These are phyloP conservation scores for Sutorius eximius DNA, from an alignment of 1,284 basidiomycete genomes.

Conservation along the genomic window DNA sequence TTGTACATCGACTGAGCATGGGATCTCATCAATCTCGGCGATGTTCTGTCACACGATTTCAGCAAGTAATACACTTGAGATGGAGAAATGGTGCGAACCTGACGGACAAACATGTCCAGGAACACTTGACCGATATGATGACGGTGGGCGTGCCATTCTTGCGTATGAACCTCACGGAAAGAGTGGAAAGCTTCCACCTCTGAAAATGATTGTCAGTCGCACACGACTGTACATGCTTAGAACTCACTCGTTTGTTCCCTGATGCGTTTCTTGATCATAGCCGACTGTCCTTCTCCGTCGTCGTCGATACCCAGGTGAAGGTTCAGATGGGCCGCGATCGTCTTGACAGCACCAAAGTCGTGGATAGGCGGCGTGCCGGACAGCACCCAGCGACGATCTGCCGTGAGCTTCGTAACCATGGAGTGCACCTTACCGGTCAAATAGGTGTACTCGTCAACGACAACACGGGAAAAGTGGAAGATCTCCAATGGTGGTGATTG, in stretches of 20 bases:
- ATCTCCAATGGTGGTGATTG: slow-evolving; percentile 84
- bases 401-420: slow-evolving; percentile 75
- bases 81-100: slow-evolving; percentile 47
- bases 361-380: slow-evolving; percentile 94
- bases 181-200: slow-evolving; percentile 94
- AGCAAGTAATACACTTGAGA: slow-evolving; percentile 5
- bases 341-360: slow-evolving; percentile 89
- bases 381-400: slow-evolving; percentile 89
- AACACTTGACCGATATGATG: slow-evolving; percentile 84
- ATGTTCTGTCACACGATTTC: slow-evolving; percentile 64
- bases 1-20: slow-evolving; percentile 69
- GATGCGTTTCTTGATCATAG: slow-evolving; percentile 74
- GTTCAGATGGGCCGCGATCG: slow-evolving; percentile 83
- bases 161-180: slow-evolving; percentile 90
- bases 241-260: slow-evolving; percentile 79
- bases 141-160: slow-evolving; percentile 90
- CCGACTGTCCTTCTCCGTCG: slow-evolving; percentile 78
- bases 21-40: slow-evolving; percentile 95
- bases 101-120: slow-evolving; percentile 81
- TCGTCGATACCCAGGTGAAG: slow-evolving; percentile 90
- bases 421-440: slow-evolving; percentile 79
- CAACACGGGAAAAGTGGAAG: slow-evolving; percentile 87
- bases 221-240: background rate
- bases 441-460: slow-evolving; percentile 96
- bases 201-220: slow-evolving; percentile 32